Evolutionary conservation across 805 yeast genomes (phyloP).

Genomic region (Ogataea salicorniae): DNA sequence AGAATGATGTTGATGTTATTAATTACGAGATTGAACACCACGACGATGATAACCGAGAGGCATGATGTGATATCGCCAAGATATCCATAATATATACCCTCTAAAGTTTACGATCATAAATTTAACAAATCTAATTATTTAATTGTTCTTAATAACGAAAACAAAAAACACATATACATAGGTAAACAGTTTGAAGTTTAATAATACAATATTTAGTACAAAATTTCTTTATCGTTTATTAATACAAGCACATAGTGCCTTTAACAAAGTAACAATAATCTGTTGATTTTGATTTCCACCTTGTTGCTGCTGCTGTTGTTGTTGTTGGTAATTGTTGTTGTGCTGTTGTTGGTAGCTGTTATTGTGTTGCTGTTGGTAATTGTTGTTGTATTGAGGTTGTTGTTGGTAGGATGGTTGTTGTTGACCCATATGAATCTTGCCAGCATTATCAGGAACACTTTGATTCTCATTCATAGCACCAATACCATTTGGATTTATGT

Average conservation of each 20-base stretch:
- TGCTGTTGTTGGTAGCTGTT: conserved; percentile 16
- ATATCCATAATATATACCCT: no score
- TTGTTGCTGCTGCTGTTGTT: conserved; percentile 19
- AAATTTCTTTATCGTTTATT: neutral
- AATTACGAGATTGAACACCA: neutral
- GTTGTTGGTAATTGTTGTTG: conserved; percentile 25
- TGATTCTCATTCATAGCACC: conserved; percentile 29
- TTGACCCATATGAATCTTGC: conserved; percentile 6
- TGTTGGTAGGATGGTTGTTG: conserved; percentile 18
- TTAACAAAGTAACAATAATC: conserved; percentile 4
- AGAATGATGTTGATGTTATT: conserved; percentile 31
- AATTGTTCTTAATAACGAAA: no score
- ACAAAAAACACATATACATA: no score
- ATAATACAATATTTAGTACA: no score
- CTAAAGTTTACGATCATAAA: no score
- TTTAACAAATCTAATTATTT: no score
- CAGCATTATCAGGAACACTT: conserved; percentile 15
- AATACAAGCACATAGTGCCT: conserved; percentile 7
- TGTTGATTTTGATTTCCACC: conserved; percentile 4
- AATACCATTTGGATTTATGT: conserved; percentile 27
- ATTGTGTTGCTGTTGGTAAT: conserved; percentile 28
- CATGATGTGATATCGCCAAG: no score
- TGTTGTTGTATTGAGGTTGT: conserved; percentile 25
- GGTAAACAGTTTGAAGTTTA: no score
- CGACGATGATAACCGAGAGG: no score